Conservation (phyloP, 192 early-diverging fungal species). For the Backusella sp. region DNA sequence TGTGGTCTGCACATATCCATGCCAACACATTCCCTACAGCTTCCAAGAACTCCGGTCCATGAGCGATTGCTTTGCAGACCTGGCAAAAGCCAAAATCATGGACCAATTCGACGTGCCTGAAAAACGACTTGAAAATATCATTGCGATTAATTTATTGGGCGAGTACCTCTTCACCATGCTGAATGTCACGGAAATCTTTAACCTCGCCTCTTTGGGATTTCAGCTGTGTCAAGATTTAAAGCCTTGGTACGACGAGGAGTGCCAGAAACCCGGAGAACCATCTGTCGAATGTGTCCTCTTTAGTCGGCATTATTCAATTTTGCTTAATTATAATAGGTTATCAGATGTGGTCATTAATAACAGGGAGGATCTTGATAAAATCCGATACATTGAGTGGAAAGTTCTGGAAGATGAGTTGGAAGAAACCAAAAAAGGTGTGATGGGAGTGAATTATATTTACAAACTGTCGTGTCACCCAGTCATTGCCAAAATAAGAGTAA, state of each 20-base stretch:
- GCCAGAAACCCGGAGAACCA: neutral
- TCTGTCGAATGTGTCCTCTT: neutral
- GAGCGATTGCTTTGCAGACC: neutral
- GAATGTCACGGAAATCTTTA: neutral
- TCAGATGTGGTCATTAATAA: neutral
- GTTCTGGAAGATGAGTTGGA: neutral
- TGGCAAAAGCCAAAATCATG: neutral
- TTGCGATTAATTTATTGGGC: neutral
- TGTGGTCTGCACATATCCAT: neutral
- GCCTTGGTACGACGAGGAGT: neutral
- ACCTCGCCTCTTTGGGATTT: neutral
- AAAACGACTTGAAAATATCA: neutral
- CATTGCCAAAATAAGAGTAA: neutral
- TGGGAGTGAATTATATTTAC: neutral
- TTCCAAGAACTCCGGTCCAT: neutral
- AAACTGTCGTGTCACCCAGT: neutral
- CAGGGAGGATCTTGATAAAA: neutral
- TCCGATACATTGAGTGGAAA: neutral
- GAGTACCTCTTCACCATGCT: neutral
- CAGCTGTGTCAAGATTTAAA: neutral
- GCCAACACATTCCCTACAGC: neutral
- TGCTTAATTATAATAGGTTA: neutral
- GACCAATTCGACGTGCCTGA: neutral
- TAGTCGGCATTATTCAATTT: neutral
- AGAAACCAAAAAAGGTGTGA: neutral